Percentiles rank a stretch among this genome's conserved stretches.
Evolutionary conservation across 2,329 filamentous ascomycete genomes (phyloP).

Genomic region (Aphanoascus verrucosus): DNA sequence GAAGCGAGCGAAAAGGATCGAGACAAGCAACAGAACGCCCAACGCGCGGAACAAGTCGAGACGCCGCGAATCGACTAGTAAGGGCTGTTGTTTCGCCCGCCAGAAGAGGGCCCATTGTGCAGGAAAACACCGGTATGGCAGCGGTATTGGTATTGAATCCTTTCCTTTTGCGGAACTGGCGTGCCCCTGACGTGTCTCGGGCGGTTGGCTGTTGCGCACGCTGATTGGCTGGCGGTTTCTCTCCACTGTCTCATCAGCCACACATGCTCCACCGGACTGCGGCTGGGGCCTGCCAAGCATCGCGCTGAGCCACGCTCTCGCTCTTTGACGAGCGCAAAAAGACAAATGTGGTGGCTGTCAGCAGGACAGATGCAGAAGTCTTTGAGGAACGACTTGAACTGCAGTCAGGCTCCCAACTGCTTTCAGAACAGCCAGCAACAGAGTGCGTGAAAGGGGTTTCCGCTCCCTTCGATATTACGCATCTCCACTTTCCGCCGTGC

Average conservation of each 20-base stretch:
- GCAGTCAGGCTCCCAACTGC: no score
- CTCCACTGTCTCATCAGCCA: no score
- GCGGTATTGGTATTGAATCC: neutral
- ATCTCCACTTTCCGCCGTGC: no score
- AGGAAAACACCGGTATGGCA: neutral
- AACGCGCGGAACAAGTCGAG: neutral
- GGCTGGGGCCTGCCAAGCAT: neutral
- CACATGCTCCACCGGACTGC: neutral
- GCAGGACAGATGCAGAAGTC: no score
- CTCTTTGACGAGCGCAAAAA: no score
- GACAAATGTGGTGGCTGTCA: no score
- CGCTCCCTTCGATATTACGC: no score
- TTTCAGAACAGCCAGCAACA: no score
- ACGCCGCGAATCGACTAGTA: neutral
- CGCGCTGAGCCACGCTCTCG: neutral
- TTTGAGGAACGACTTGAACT: no score
- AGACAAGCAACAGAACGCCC: conserved; percentile 1
- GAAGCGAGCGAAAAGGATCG: conserved; percentile 2
- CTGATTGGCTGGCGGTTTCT: neutral
- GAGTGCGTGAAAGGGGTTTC: no score
- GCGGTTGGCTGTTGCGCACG: neutral
- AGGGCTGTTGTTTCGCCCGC: neutral
- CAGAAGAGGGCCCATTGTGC: neutral
- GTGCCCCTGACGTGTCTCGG: neutral
- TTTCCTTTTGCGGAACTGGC: neutral